These are phyloP conservation scores for Bruguiera hainesii DNA, from an alignment of 441 rosid species.

Conservation along the genomic window DNA sequence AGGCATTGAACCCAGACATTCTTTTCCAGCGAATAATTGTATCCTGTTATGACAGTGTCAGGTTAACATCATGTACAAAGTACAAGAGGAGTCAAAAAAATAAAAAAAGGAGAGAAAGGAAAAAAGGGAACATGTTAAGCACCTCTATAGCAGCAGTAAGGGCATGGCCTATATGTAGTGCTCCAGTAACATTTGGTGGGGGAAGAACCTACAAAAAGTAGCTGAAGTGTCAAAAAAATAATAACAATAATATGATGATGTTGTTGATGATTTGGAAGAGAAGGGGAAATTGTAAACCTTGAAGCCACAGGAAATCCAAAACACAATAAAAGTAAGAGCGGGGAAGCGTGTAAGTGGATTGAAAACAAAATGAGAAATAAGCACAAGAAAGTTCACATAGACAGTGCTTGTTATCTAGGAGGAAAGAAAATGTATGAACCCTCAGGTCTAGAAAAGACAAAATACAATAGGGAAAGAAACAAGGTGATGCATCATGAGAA, in stretches of 20 bases:
- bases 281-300: neutral
- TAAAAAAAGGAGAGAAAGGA: neutral
- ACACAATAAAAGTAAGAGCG: no score
- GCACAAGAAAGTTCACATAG: no score
- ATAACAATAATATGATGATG: neutral
- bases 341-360: no score
- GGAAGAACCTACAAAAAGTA: constrained; percentile 72
- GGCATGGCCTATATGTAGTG: constrained; percentile 95
- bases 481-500: no score
- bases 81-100: constrained; percentile 12
- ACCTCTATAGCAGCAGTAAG: constrained; percentile 89
- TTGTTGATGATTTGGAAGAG: neutral
- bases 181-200: constrained; percentile 99
- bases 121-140: neutral
- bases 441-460: no score
- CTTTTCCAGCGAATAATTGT: constrained; percentile 78
- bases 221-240: neutral
- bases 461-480: no score
- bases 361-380: no score
- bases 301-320: neutral
- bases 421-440: no score
- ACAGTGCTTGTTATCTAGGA: no score
- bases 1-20: constrained; percentile 90
- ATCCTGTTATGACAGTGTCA: constrained; percentile 48
- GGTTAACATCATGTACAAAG: constrained; percentile 7